phyloP scores from a whole-genome alignment of 73 alveolate species.

The Paramecium pentaurelia region DNA sequence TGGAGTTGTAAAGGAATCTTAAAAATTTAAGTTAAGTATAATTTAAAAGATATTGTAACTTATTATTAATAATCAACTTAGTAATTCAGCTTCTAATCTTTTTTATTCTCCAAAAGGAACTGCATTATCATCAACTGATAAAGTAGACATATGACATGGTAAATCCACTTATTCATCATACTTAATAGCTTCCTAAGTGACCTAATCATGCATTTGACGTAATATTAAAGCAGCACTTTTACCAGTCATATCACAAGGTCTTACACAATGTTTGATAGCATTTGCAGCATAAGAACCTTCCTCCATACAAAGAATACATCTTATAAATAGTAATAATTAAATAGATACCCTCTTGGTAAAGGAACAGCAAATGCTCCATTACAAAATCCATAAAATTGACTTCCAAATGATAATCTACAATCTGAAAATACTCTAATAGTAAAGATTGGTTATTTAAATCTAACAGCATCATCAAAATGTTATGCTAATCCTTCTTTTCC shows the following conservation, averaged over 20 bases:
- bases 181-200: slow-evolving; percentile 66
- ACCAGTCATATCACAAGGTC: slow-evolving; percentile 92
- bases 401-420: slow-evolving; percentile 81
- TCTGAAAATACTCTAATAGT: slow-evolving; percentile 79
- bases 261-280: slow-evolving; percentile 87
- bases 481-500: slow-evolving; percentile 92
- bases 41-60: not conserved
- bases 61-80: slow-evolving; percentile 14
- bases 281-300: slow-evolving; percentile 86
- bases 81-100: slow-evolving; percentile 69
- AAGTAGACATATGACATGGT: slow-evolving; percentile 80
- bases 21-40: not conserved
- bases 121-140: slow-evolving; percentile 66
- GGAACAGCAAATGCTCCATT: slow-evolving; percentile 82
- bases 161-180: slow-evolving; percentile 76
- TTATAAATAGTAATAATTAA: not conserved
- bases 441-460: slow-evolving; percentile 84
- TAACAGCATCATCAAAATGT: slow-evolving; percentile 90
- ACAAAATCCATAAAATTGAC: slow-evolving; percentile 80
- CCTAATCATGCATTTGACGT: slow-evolving; percentile 77
- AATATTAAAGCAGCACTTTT: slow-evolving; percentile 81
- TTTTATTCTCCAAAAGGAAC: slow-evolving; percentile 73
- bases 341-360: slow-evolving; percentile 73
- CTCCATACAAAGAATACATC: slow-evolving; percentile 74
- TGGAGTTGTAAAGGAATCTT: not conserved